Base-by-base conservation (phyloP, 1,139 yeast species). In the Pichia sp. region DNA sequence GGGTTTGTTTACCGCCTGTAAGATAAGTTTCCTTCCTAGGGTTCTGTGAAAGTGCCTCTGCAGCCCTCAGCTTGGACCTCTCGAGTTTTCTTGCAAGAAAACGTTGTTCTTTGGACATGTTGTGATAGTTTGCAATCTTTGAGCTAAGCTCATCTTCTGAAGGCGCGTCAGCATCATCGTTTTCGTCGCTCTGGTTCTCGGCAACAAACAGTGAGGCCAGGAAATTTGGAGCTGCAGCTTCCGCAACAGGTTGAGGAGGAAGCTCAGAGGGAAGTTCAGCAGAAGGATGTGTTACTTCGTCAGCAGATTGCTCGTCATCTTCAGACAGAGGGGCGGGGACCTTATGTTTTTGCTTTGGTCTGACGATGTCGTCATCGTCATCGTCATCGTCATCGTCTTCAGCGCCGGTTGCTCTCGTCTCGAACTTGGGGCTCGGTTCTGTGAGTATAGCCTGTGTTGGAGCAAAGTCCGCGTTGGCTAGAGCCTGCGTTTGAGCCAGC, bases 51-150 rank as follows among this genome's bases (percentile, higher is more conserved):
- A 16, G 46, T 45, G 50, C 34, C 45, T 46, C 16, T 40, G 57
- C 51, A 46, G 57, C 57, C 45, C 64, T 57, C 16, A 54, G 29
- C 38, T 54, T 53, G 10, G 57, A 52, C 42, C 60, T 62, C 50
- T 60, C 59, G n/a, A 55, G 34, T 26, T 61, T 56, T 49, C 68
- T 55, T 1, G 69, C 68, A 38, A 56, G 52, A 29, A 63, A 65
- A 45, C 61, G 62, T 43, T 66, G 65, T 44, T 64, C 66, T 43
- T 61, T 55, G 2, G 65, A 54, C 60, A 67, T 53, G 8, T 40
- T 45, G 10, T 59, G 51, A 50, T 65, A 66, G 43, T 60, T 56
- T 23, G 58, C 59, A 50, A 64, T 61, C 15, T 36, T 49, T 8
- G 45, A 45, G 16, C 44, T 23, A 10, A 53, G 8, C 2, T 43